Evolutionary conservation across 306 rosid genomes (phyloP).

Genomic region (Lathyrus oleraceus): DNA sequence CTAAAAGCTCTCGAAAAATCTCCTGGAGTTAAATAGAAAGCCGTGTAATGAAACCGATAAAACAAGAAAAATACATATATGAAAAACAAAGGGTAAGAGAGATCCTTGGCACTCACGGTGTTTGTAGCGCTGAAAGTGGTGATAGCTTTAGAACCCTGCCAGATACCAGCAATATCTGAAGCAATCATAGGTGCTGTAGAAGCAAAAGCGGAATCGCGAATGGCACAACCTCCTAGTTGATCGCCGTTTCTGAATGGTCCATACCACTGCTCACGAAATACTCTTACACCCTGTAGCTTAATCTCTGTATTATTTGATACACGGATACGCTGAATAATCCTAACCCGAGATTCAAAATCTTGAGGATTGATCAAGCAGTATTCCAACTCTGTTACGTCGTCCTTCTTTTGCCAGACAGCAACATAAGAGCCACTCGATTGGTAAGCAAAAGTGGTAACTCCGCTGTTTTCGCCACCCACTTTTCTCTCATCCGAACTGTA

Average conservation of each 20-base stretch:
- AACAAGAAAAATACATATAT: background rate
- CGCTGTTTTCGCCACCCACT: constrained; percentile 45
- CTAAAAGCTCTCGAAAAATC: constrained; percentile 51
- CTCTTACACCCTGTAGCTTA: constrained; percentile 53
- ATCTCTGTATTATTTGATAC: constrained; percentile 42
- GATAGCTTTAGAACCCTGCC: constrained; percentile 64
- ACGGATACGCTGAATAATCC: constrained; percentile 65
- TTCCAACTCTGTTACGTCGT: constrained; percentile 68
- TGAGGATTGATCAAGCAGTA: constrained; percentile 82
- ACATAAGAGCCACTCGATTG: constrained; percentile 80
- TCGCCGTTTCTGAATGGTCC: constrained; percentile 98
- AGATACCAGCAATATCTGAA: constrained; percentile 70
- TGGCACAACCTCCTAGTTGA: constrained; percentile 93
- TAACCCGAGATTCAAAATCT: constrained; percentile 81
- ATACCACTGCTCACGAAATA: constrained; percentile 91
- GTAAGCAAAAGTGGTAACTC: constrained; percentile 69
- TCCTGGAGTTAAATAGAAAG: constrained; percentile 45
- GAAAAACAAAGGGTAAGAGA: constrained; percentile 17
- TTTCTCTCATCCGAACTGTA: constrained; percentile 66
- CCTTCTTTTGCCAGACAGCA: constrained; percentile 63
- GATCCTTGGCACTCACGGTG: constrained; percentile 51
- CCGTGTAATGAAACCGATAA: constrained; percentile 10
- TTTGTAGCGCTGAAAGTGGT: constrained; percentile 46
- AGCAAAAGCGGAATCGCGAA: constrained; percentile 87
- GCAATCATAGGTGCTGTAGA: constrained; percentile 62